Evolutionary conservation across 129 eudicot species (phyloP).

Genomic region (Helichrysum umbraculigerum): DNA sequence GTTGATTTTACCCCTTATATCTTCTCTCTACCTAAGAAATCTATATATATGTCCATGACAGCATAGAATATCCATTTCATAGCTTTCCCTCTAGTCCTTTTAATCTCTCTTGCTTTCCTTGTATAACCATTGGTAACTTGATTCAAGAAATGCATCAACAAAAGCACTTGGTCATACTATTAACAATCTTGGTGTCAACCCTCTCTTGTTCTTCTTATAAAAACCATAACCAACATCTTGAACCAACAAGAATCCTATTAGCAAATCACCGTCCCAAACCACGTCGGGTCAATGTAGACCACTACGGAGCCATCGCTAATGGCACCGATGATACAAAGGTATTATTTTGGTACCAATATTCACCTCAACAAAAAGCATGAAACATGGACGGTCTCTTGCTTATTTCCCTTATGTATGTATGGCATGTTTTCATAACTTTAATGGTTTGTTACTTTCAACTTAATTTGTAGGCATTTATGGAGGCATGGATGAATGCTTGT

Average conservation of each 20-base stretch:
- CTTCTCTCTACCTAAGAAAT: conserved; percentile 6
- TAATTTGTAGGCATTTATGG: conserved; percentile 60
- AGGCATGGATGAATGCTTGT: conserved; percentile 89
- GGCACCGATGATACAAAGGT: conserved; percentile 55
- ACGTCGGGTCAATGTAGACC: conserved; percentile 46
- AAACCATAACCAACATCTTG: conserved; percentile 3
- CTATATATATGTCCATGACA: conserved; percentile 31
- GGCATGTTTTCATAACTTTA: not conserved
- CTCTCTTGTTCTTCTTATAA: conserved; percentile 28
- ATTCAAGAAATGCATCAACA: conserved; percentile 41
- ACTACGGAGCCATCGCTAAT: conserved; percentile 58
- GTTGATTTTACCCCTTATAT: not conserved
- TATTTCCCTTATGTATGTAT: not conserved
- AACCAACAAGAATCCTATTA: conserved; percentile 26
- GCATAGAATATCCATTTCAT: conserved; percentile 21
- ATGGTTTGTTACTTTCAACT: not conserved
- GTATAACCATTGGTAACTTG: not conserved
- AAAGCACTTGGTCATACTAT: conserved; percentile 25
- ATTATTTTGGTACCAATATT: not conserved
- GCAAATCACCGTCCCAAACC: conserved; percentile 1
- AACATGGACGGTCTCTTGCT: not conserved
- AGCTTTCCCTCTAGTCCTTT: conserved; percentile 18
- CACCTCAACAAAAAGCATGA: not conserved
- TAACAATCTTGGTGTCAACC: conserved; percentile 33
- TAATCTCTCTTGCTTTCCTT: conserved; percentile 21